phyloP scores from a whole-genome alignment of 2,329 filamentous ascomycete species.

The Celoporthe dispersa region DNA sequence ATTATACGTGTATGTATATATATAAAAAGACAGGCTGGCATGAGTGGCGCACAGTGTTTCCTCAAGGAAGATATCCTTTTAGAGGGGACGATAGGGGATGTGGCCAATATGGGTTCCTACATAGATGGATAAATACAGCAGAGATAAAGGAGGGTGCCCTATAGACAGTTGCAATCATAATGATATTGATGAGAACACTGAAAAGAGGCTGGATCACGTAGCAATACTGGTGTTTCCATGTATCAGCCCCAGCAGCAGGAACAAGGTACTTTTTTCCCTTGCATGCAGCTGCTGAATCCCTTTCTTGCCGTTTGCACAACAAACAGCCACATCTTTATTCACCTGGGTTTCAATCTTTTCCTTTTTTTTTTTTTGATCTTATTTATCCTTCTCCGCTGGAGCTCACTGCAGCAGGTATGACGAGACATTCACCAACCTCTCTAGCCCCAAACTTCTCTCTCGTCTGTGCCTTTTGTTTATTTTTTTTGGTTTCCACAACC shows the following conservation, averaged over 20 bases:
- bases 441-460: not conserved
- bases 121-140: not conserved
- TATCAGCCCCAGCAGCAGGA: not conserved
- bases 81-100: not conserved
- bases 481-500: not conserved
- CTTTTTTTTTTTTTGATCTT: no score
- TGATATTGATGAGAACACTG: not conserved
- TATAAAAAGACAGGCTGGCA: not conserved
- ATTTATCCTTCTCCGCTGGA: no score
- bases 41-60: not conserved
- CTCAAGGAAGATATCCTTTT: not conserved
- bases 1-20: not conserved
- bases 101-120: not conserved
- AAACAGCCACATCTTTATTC: not conserved
- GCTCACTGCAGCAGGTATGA: no score
- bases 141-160: not conserved
- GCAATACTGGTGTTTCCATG: not conserved
- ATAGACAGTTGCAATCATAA: not conserved
- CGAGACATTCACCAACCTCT: not conserved
- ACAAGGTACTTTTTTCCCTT: not conserved
- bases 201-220: not conserved
- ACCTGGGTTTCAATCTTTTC: no score
- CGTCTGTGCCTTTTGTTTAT: not conserved
- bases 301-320: not conserved
- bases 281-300: not conserved